phyloP scores from a whole-genome alignment of 2,329 filamentous ascomycete genomes.

The Monilinia polystroma region DNA sequence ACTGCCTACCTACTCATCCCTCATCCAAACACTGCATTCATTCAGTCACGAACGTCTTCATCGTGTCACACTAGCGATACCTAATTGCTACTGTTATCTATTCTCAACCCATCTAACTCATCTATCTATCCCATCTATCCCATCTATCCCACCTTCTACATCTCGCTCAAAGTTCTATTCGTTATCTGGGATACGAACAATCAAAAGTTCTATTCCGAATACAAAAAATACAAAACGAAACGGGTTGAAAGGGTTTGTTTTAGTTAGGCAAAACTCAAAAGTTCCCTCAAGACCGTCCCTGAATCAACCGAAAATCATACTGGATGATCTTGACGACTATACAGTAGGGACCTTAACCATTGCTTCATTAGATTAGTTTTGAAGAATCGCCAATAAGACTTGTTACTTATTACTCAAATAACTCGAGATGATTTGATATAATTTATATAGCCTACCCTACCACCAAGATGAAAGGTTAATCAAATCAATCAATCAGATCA shows the following conservation, averaged over 20 bases:
- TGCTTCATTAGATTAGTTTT: not conserved
- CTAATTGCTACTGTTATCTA: not conserved
- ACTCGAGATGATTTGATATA: too few relatives aligned
- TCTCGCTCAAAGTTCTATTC: not conserved
- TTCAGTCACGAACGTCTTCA: constrained; percentile 1
- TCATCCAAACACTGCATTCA: constrained; percentile 8
- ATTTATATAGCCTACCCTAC: too few relatives aligned
- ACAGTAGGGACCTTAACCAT: not conserved
- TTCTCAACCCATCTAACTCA: not conserved
- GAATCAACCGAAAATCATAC: constrained; percentile 5
- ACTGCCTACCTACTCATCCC: not conserved
- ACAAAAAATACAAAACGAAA: not conserved
- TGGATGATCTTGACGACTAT: not conserved
- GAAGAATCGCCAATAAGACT: too few relatives aligned
- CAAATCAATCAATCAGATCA: too few relatives aligned
- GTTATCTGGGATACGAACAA: not conserved
- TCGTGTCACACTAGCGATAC: not conserved
- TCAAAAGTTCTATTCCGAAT: not conserved
- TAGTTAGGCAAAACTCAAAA: constrained; percentile 10
- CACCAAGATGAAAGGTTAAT: too few relatives aligned
- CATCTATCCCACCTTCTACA: too few relatives aligned
- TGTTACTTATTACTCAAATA: too few relatives aligned
- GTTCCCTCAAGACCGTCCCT: not conserved
- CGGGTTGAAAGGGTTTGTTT: not conserved
- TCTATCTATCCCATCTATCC: not conserved